Conservation (phyloP, 805 yeast species). For the Cyberlindnera maritima region DNA sequence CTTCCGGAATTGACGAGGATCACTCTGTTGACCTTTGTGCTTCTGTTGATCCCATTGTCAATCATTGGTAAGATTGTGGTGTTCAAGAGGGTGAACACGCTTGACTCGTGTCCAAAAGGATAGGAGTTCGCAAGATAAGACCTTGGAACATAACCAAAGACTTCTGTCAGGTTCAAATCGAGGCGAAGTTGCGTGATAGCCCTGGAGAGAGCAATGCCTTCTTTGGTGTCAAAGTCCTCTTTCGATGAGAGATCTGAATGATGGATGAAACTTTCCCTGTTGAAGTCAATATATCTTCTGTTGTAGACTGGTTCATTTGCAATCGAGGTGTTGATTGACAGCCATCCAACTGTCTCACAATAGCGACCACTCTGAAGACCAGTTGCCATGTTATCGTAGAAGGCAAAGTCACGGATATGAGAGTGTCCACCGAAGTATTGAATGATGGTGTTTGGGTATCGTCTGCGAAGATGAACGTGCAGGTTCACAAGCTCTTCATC, state of each 20-base stretch:
- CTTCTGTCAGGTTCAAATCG: conserved; percentile 50
- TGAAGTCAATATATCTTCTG: conserved; percentile 83
- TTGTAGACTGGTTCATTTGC: conserved; percentile 32
- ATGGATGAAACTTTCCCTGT: conserved; percentile 60
- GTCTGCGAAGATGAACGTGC: conserved; percentile 46
- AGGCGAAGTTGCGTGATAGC: conserved; percentile 42
- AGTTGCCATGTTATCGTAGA: conserved; percentile 62
- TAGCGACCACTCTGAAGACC: conserved; percentile 93
- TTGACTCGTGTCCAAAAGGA: conserved; percentile 55
- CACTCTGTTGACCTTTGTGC: conserved; percentile 36
- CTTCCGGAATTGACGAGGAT: conserved; percentile 85
- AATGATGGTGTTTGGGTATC: conserved; percentile 60
- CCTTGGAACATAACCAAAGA: conserved; percentile 63
- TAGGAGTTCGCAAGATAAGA: conserved; percentile 68
- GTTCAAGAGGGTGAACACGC: conserved; percentile 59
- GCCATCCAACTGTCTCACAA: conserved; percentile 91
- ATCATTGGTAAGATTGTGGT: conserved; percentile 51
- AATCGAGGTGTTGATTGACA: conserved; percentile 46
- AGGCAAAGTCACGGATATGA: conserved; percentile 81
- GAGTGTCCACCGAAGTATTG: conserved; percentile 95
- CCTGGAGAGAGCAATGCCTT: conserved; percentile 50
- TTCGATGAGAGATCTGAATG: conserved; percentile 42
- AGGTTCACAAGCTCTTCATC: conserved; percentile 34
- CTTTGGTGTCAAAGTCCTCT: conserved; percentile 47
- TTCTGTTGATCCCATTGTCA: conserved; percentile 22